Percentiles rank a stretch among this genome's conserved stretches.
Evolutionary conservation across 2,329 filamentous ascomycete species (phyloP).

Genomic region (Aureobasidium lini): DNA sequence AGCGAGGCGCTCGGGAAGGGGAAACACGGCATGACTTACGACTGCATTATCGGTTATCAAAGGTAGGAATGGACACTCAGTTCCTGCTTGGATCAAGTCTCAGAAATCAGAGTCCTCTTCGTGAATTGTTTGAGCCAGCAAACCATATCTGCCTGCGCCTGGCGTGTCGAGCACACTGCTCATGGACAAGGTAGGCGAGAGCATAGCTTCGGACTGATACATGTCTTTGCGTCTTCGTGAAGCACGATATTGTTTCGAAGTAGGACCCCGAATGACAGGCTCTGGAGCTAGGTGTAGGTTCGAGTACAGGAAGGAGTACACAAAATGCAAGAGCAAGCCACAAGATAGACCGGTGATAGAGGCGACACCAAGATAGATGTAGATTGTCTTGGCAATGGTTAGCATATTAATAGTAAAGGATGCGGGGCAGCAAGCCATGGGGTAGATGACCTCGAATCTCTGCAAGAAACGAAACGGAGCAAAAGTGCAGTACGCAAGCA

Average conservation of each 20-base stretch:
- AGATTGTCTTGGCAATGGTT: slow-evolving; percentile 34
- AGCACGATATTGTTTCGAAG: slow-evolving; percentile 27
- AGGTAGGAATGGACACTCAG: not conserved
- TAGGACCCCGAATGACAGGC: slow-evolving; percentile 17
- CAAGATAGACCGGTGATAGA: slow-evolving; percentile 58
- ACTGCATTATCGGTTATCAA: not conserved
- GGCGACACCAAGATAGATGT: slow-evolving; percentile 58
- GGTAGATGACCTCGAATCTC: slow-evolving; percentile 43
- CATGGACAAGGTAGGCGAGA: slow-evolving; percentile 16
- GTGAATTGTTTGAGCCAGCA: slow-evolving; percentile 61
- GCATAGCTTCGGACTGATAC: slow-evolving; percentile 17
- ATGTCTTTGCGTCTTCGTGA: slow-evolving; percentile 21
- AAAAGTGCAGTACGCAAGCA: slow-evolving; percentile 33
- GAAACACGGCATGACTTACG: slow-evolving; percentile 3
- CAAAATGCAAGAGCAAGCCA: slow-evolving; percentile 53
- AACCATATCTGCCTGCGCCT: slow-evolving; percentile 36
- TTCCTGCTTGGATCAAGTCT: slow-evolving; percentile 14
- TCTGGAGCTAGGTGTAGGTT: slow-evolving; percentile 18
- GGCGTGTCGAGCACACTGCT: slow-evolving; percentile 24
- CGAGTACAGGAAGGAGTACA: slow-evolving; percentile 44
- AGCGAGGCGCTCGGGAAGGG: slow-evolving; percentile 15
- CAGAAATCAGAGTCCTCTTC: slow-evolving; percentile 54
- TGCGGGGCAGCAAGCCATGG: not conserved
- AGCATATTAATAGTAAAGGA: slow-evolving; percentile 21
- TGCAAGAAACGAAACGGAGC: slow-evolving; percentile 46